Base-by-base conservation (phyloP, 2,329 filamentous ascomycete species). In the Colletotrichum sp. region DNA sequence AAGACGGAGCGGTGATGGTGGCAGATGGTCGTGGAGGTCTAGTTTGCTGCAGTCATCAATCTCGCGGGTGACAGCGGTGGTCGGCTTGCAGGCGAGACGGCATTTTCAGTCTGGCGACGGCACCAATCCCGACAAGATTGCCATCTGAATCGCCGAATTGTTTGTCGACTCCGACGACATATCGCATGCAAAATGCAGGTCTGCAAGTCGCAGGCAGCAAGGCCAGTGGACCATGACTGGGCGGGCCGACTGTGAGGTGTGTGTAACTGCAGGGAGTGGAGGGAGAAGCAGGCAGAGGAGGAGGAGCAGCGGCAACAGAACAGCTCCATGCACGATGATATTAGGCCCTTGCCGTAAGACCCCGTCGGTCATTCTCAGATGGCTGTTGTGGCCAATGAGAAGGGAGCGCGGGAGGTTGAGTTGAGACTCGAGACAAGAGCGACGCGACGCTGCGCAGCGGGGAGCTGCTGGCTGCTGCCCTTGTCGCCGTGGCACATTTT, bases 391-490 rank as follows among this genome's bases (percentile, higher is more conserved):
- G 16, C 73, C 73, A 75, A 75, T 68, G 57, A 63, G 39, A 48
- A 28, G 30, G 32, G 16, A 26, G 13, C 18, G n/a, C 6, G 24
- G 39, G 70, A 34, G 16, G 70, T 57, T 68, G 62, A 64, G 69
- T 68, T 72, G 22, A 68, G 69, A 75, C 70, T 68, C 64, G 63
- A 75, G 73, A 75, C 63, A 59, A 52, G 8, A 55, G 16, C 64
- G 36, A 36, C 34, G 57, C 28, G 71, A 69, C 65, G 55, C 65
- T 73, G 30, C 55, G 48, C 71, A 26, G 28, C 44, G 44, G 44
- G 44, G 57, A 62, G 28, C 59, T n/a, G 59, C 59, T 62, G 26
- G 28, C 22, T 22, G 24, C 22, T 59, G 26, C 55, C 55, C 26
- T 59, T 59, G 22, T 28, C 22, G n/a, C 55, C 24, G 9, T 18